Percentiles rank a stretch among this genome's conserved stretches.
Evolutionary conservation across 2,329 filamentous ascomycete species (phyloP).

Genomic region (Pseudogymnoascus sp.): DNA sequence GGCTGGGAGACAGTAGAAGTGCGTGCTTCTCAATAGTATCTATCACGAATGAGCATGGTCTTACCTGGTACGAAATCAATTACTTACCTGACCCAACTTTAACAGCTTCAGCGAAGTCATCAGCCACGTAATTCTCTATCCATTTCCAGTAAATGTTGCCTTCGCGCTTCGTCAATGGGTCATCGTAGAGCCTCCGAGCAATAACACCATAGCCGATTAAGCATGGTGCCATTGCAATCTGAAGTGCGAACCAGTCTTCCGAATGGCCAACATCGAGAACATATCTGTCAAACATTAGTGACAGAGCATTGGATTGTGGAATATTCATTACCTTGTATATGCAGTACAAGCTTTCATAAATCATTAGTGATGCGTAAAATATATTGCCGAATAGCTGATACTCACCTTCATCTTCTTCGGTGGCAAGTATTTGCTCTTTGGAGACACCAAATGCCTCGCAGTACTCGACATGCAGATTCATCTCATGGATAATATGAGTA

Average conservation of each 20-base stretch:
- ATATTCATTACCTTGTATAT: conserved; percentile 49
- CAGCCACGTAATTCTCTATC: conserved; percentile 81
- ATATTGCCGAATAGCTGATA: background rate
- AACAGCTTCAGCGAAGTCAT: conserved; percentile 71
- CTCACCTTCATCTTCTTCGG: conserved; percentile 67
- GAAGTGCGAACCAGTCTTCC: conserved; percentile 80
- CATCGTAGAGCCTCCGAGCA: conserved; percentile 60
- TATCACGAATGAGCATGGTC: conserved; percentile 26
- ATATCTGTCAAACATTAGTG: conserved; percentile 44
- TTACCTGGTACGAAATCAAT: background rate
- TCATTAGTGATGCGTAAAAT: conserved; percentile 13
- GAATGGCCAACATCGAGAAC: conserved; percentile 83
- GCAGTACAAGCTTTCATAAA: conserved; percentile 57
- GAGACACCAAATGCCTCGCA: conserved; percentile 75
- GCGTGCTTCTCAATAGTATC: conserved; percentile 71
- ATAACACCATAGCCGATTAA: conserved; percentile 83
- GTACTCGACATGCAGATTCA: conserved; percentile 73
- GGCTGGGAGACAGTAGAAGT: conserved; percentile 60
- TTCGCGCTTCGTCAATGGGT: conserved; percentile 52
- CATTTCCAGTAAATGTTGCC: conserved; percentile 79
- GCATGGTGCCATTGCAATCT: conserved; percentile 78
- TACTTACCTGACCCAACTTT: conserved; percentile 58
- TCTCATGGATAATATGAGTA: conserved; percentile 70
- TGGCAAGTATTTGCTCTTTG: conserved; percentile 61
- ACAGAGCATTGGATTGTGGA: background rate